phyloP scores from a whole-genome alignment of 306 rosid species.

The Alnus glutinosa region DNA sequence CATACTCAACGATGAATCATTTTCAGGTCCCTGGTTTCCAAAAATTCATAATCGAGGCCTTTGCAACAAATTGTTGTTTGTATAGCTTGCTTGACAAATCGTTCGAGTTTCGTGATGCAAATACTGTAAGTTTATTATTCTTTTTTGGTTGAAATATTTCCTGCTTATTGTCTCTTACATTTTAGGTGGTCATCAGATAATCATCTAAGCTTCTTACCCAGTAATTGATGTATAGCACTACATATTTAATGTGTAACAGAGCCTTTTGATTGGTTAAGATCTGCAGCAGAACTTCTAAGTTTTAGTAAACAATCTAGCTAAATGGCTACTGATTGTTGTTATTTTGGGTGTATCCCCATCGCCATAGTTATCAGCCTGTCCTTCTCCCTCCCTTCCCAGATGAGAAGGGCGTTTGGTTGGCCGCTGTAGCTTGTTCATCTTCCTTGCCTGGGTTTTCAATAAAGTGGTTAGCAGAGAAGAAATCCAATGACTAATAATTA shows the following conservation, averaged over 20 bases:
- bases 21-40: constrained; percentile 93
- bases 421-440: neutral
- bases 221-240: neutral
- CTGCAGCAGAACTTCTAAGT: neutral
- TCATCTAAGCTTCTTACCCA: neutral
- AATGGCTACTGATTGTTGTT: neutral
- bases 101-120: constrained; percentile 88
- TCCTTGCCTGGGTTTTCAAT: neutral
- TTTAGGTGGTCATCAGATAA: neutral
- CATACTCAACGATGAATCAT: constrained; percentile 24
- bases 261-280: neutral
- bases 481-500: neutral
- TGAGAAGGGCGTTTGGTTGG: neutral
- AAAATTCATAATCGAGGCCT: constrained; percentile 70
- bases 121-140: constrained; percentile 64
- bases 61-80: constrained; percentile 89
- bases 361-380: neutral
- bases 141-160: constrained; percentile 16
- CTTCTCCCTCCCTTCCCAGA: neutral
- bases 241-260: neutral
- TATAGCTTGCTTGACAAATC: constrained; percentile 89
- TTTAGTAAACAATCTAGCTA: neutral
- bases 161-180: neutral
- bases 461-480: neutral
- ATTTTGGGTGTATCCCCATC: neutral